phyloP scores from a whole-genome alignment of 2,329 filamentous ascomycete genomes.

The Pestalotiopsis fici region DNA sequence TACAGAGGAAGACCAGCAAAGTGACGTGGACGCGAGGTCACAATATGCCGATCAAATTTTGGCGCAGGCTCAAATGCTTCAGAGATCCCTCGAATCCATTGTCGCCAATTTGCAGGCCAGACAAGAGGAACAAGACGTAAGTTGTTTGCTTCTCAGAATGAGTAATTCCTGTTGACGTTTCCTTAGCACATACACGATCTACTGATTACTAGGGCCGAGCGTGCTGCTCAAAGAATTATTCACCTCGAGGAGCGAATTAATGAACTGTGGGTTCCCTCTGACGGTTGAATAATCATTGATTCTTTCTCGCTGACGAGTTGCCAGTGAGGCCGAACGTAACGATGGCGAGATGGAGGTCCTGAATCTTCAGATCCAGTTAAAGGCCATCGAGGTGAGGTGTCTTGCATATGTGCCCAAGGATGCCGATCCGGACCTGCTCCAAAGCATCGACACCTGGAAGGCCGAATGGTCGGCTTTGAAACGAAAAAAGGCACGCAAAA shows the following conservation, averaged over 20 bases:
- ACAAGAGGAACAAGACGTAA: slow-evolving; percentile 61
- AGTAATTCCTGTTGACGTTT: slow-evolving; percentile 23
- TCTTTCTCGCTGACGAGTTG: background rate
- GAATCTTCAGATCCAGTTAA: slow-evolving; percentile 62
- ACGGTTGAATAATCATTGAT: background rate
- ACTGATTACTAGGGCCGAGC: slow-evolving; percentile 58
- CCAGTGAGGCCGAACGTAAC: slow-evolving; percentile 55
- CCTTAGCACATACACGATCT: slow-evolving; percentile 61
- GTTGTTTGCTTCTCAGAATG: slow-evolving; percentile 16
- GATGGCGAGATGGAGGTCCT: slow-evolving; percentile 62
- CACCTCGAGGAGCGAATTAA: slow-evolving; percentile 60
- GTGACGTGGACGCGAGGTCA: slow-evolving; percentile 14
- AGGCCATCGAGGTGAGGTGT: slow-evolving; percentile 62
- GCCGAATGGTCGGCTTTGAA: slow-evolving; percentile 57
- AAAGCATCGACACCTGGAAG: slow-evolving; percentile 64
- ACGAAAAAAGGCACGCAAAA: slow-evolving; percentile 38
- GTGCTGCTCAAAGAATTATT: slow-evolving; percentile 58
- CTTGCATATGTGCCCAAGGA: slow-evolving; percentile 46
- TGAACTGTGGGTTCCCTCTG: slow-evolving; percentile 49
- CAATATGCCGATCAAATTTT: slow-evolving; percentile 33
- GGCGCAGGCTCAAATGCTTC: slow-evolving; percentile 45
- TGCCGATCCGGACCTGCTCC: slow-evolving; percentile 56
- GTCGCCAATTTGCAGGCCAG: slow-evolving; percentile 53
- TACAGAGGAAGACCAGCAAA: background rate
- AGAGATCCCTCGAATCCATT: slow-evolving; percentile 49